Base-by-base conservation (phyloP, 768 basidiomycete genomes). In the Leccinum uliginosum region DNA sequence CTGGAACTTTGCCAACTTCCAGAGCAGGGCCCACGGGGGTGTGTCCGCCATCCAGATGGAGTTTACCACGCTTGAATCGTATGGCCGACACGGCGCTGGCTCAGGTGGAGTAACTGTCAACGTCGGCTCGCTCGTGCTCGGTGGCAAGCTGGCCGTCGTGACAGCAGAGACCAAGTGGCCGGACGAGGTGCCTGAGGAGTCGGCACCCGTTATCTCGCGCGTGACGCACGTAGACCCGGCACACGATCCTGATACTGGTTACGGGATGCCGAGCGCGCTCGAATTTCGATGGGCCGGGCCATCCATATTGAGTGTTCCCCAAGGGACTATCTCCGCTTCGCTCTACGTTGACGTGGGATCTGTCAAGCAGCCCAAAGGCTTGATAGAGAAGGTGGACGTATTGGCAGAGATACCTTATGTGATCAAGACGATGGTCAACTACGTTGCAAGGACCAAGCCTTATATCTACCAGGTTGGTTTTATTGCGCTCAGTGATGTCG, bases 1-100 rank as follows among this genome's bases (percentile, higher is more conserved):
- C 9, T 99, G 97, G 97, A 98, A 98, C 76, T 99, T 98, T 75
- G 87, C 78, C 27, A 80, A 89, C 75, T 99, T 99, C 80, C 87
- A 93, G 71, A 89, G 89, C 67, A 72, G 77, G 17, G 76, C 83
- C 24, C 80, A 84, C 50, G 85, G 83, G 17, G 88, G 88, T 8
- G 87, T 92, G 8, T 85, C 92, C 53, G 92, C 93, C 10, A 77
- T 97, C 35, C 89, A 91, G 76, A 98, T 98, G 96, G 97, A 98
- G 70, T 93, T 97, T 63, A 92, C 84, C 61, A 98, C 96, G 3
- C 83, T 81, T 2, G 81, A 87, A 49, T 75, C 80, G 17, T 83
- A 96, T 69, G 96, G 96, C 6, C 84, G 82, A 61, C 81, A 84
- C 58, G 93, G 92, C 17, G 59, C 82, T 6, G 91, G 89, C 19